A percentile compares a stretch with the other conserved stretches of the same genome.
These are phyloP conservation scores for Colletotrichum graminicola DNA, from an alignment of 2,329 filamentous ascomycete genomes.

Conservation along the genomic window DNA sequence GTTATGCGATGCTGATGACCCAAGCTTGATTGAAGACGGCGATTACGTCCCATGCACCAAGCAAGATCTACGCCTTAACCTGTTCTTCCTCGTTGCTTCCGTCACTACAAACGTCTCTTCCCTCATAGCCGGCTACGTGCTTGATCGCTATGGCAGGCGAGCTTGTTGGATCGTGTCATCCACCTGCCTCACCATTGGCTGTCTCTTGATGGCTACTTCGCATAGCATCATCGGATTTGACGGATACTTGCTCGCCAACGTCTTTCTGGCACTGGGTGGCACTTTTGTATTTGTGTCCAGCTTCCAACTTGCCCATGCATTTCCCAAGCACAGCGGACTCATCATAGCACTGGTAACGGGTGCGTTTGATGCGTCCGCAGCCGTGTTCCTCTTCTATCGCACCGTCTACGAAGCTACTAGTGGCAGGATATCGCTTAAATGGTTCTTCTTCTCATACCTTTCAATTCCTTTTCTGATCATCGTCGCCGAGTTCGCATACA, in stretches of 20 bases:
- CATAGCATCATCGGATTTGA: slow-evolving; percentile 74
- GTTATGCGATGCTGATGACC: slow-evolving; percentile 60
- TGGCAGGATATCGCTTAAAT: slow-evolving; percentile 52
- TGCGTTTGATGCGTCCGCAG: slow-evolving; percentile 86
- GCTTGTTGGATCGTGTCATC: slow-evolving; percentile 79
- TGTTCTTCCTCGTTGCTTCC: slow-evolving; percentile 93
- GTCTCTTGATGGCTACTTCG: slow-evolving; percentile 78
- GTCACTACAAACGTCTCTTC: slow-evolving; percentile 90
- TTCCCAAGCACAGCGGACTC: slow-evolving; percentile 79
- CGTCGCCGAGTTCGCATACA: slow-evolving; percentile 53
- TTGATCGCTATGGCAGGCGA: slow-evolving; percentile 86
- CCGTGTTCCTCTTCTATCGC: slow-evolving; percentile 80
- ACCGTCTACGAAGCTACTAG: slow-evolving; percentile 73
- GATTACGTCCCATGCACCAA: slow-evolving; percentile 59
- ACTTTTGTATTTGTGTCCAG: slow-evolving; percentile 86
- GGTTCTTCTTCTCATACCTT: slow-evolving; percentile 58
- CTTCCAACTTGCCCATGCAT: slow-evolving; percentile 87
- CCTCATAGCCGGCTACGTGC: slow-evolving; percentile 84
- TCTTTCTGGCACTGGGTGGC: slow-evolving; percentile 83
- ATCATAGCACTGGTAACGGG: slow-evolving; percentile 84
- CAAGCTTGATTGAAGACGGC: slow-evolving; percentile 36
- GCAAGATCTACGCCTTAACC: slow-evolving; percentile 72
- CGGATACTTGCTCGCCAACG: slow-evolving; percentile 78
- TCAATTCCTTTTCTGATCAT: slow-evolving; percentile 53
- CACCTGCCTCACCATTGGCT: slow-evolving; percentile 74